Conservation (phyloP, 2,329 filamentous ascomycete species). For the Fonsecaea pugnacius region DNA sequence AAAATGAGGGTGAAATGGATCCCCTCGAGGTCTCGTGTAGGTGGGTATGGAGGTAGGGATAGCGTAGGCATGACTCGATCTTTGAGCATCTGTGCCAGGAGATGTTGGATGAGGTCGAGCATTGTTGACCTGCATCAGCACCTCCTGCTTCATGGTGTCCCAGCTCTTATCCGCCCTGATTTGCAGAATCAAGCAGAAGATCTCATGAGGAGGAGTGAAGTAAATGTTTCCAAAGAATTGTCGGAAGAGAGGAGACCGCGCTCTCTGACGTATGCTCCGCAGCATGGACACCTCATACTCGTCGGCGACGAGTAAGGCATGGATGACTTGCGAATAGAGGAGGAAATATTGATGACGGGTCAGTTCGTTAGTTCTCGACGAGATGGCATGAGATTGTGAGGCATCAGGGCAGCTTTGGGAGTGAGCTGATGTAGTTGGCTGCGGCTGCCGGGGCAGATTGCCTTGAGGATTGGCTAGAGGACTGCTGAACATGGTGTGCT, state of each 20-base stretch:
- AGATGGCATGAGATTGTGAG: background rate
- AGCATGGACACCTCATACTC: background rate
- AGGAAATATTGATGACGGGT: background rate
- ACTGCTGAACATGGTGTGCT: background rate
- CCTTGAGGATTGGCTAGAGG: background rate
- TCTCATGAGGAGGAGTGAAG: conserved; percentile 11
- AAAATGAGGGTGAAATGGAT: background rate
- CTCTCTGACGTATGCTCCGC: background rate
- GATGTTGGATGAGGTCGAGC: background rate
- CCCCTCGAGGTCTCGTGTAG: background rate
- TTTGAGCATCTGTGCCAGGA: background rate
- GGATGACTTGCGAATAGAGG: conserved; percentile 1
- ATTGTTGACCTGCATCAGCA: background rate
- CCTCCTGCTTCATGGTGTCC: background rate
- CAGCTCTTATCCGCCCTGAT: conserved; percentile 19
- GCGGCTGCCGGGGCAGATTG: background rate
- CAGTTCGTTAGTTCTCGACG: background rate
- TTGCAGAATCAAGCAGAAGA: conserved; percentile 14
- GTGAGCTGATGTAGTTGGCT: background rate
- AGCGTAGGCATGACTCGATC: background rate
- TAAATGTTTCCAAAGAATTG: conserved; percentile 3
- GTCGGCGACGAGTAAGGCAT: background rate
- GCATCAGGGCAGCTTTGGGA: no score
- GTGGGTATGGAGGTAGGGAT: background rate
- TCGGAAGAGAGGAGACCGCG: background rate